Conservation (phyloP, 2,329 filamentous ascomycete species). For the Diaporthe citriasiana region DNA sequence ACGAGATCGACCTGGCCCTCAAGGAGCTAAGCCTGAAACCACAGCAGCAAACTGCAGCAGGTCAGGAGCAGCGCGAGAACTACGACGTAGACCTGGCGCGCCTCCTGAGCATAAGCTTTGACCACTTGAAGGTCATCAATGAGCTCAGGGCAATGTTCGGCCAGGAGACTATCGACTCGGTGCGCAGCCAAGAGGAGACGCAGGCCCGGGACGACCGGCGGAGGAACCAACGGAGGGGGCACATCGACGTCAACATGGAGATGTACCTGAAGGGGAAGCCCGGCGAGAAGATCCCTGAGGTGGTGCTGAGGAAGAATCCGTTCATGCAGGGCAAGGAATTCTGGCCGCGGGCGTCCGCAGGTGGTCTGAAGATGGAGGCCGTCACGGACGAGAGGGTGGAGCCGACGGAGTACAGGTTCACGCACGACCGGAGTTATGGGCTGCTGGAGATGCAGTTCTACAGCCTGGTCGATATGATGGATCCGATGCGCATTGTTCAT, state of each 20-base stretch:
- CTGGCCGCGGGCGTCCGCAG: constrained; percentile 85
- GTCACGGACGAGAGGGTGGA: constrained; percentile 61
- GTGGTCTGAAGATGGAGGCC: constrained; percentile 85
- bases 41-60: constrained; percentile 40
- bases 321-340: constrained; percentile 90
- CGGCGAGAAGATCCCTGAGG: constrained; percentile 75
- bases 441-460: constrained; percentile 83
- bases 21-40: constrained; percentile 60
- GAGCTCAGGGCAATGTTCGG: constrained; percentile 83
- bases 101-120: constrained; percentile 68
- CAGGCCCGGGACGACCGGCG: constrained; percentile 55
- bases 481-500: constrained; percentile 85
- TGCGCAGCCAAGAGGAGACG: constrained; percentile 63
- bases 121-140: constrained; percentile 86
- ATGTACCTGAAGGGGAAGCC: constrained; percentile 68
- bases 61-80: background rate
- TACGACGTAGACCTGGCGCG: constrained; percentile 47
- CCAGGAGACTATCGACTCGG: constrained; percentile 69
- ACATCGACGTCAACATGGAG: constrained; percentile 65
- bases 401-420: constrained; percentile 80
- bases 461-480: constrained; percentile 82
- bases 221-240: constrained; percentile 55
- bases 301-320: constrained; percentile 81
- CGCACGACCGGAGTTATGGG: constrained; percentile 82
- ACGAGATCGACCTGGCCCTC: constrained; percentile 71